Percentiles rank a stretch among this genome's conserved stretches.
Conservation (phyloP, 306 rosid species). For the Vigna hirtella region DNA sequence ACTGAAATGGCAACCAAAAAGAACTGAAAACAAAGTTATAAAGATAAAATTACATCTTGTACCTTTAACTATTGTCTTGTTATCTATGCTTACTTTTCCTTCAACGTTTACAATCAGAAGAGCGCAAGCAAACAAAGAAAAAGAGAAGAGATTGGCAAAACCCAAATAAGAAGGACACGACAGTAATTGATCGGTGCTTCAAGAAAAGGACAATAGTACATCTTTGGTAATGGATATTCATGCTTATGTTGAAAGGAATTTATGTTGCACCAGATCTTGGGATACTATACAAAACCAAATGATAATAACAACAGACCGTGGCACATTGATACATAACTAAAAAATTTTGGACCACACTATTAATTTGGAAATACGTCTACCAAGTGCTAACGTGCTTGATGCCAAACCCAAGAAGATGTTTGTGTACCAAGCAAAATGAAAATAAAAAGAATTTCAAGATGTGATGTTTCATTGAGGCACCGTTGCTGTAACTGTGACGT, state of each 20-base stretch:
- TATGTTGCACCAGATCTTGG: not conserved
- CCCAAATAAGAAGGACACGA: not conserved
- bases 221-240: not conserved
- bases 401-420: conserved; percentile 11
- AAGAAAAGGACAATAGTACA: not conserved
- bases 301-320: not conserved
- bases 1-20: not conserved
- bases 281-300: not conserved
- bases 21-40: not conserved
- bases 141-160: not conserved
- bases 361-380: conserved; percentile 6
- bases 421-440: not conserved
- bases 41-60: not conserved
- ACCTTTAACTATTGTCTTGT: conserved; percentile 18
- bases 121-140: conserved; percentile 9
- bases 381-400: conserved; percentile 20
- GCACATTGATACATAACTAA: not conserved
- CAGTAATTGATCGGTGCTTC: conserved; percentile 1
- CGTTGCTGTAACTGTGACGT: conserved; percentile 63
- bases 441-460: not conserved
- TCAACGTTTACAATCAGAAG: conserved; percentile 5
- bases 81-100: conserved; percentile 35
- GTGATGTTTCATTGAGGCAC: conserved; percentile 52
- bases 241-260: not conserved
- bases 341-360: not conserved